Percentiles rank a stretch among this genome's conserved stretches.
phyloP scores from a whole-genome alignment of 2,329 filamentous ascomycete genomes.

The Hymenoscyphus occultus region DNA sequence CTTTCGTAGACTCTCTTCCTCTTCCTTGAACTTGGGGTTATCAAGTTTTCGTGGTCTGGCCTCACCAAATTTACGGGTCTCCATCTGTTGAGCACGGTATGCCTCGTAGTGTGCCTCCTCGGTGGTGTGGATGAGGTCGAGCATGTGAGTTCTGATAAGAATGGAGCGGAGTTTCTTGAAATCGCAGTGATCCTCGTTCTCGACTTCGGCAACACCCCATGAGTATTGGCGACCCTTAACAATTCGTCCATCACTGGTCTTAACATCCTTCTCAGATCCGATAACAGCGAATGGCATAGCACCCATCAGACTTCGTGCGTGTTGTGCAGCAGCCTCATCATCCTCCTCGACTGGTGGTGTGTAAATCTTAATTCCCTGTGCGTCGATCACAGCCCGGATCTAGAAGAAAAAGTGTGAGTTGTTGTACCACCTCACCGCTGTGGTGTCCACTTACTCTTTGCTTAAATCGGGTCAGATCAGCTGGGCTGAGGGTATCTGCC shows the following conservation, averaged over 20 bases:
- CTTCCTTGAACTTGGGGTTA: slow-evolving; percentile 99
- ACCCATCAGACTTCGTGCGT: slow-evolving; percentile 89
- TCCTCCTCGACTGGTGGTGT: slow-evolving; percentile 97
- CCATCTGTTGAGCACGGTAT: slow-evolving; percentile 99
- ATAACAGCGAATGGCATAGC: slow-evolving; percentile 99
- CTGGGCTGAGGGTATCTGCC: slow-evolving; percentile 93
- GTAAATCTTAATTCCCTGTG: slow-evolving; percentile 99
- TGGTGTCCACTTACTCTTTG: slow-evolving; percentile 64
- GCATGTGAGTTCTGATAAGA: slow-evolving; percentile 98
- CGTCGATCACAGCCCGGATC: slow-evolving; percentile 94
- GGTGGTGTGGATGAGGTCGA: slow-evolving; percentile 98
- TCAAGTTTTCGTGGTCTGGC: slow-evolving; percentile 95
- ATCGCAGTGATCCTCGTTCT: slow-evolving; percentile 99
- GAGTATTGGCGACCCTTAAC: slow-evolving; percentile 99
- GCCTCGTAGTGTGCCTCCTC: slow-evolving; percentile 99
- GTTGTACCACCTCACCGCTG: slow-evolving; percentile 9
- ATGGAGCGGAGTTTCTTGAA: slow-evolving; percentile 99
- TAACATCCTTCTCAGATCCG: slow-evolving; percentile 98
- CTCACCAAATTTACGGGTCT: slow-evolving; percentile 99
- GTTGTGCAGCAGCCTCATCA: slow-evolving; percentile 91
- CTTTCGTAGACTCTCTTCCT: slow-evolving; percentile 97
- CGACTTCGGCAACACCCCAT: slow-evolving; percentile 98
- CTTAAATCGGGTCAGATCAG: slow-evolving; percentile 92
- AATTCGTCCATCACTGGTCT: slow-evolving; percentile 90
- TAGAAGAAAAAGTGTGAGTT: slow-evolving; percentile 42